Evolutionary conservation across 257 asterid genomes (phyloP).

Genomic region (Solanum corneliomulleri): DNA sequence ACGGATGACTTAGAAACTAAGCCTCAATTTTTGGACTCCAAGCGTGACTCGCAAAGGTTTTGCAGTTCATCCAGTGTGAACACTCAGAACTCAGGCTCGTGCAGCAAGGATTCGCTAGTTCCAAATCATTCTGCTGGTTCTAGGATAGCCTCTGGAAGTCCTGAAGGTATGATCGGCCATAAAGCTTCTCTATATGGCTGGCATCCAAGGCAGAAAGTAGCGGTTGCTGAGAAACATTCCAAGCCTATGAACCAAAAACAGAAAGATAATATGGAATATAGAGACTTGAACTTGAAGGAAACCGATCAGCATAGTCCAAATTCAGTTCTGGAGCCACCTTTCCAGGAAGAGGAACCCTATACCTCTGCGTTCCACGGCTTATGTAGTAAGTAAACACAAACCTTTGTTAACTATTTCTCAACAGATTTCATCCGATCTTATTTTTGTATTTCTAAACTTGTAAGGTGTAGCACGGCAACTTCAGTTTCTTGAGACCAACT

Average conservation of each 20-base stretch:
- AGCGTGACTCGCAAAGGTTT: background rate
- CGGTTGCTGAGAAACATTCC: background rate
- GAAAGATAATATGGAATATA: conserved; percentile 8
- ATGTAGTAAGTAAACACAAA: conserved; percentile 9
- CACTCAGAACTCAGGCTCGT: background rate
- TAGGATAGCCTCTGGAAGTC: background rate
- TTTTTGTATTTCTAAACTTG: conserved; percentile 1
- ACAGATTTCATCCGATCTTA: background rate
- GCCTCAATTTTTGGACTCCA: background rate
- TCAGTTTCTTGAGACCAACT: conserved; percentile 26
- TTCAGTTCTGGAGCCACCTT: conserved; percentile 49
- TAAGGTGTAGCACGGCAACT: conserved; percentile 46
- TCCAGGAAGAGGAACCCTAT: conserved; percentile 8
- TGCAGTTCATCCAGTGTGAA: conserved; percentile 1
- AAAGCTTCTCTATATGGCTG: conserved; percentile 8
- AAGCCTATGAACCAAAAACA: background rate
- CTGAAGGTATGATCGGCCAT: background rate
- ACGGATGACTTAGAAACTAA: conserved; percentile 8
- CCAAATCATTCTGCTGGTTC: background rate
- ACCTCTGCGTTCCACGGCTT: conserved; percentile 16
- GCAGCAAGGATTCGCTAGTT: background rate
- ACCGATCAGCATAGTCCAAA: conserved; percentile 44
- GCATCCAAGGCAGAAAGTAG: conserved; percentile 2
- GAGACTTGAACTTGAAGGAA: conserved; percentile 22
- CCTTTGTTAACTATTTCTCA: background rate